Base-by-base conservation (phyloP, 2,329 filamentous ascomycete genomes). In the Scedosporium dehoogii region DNA sequence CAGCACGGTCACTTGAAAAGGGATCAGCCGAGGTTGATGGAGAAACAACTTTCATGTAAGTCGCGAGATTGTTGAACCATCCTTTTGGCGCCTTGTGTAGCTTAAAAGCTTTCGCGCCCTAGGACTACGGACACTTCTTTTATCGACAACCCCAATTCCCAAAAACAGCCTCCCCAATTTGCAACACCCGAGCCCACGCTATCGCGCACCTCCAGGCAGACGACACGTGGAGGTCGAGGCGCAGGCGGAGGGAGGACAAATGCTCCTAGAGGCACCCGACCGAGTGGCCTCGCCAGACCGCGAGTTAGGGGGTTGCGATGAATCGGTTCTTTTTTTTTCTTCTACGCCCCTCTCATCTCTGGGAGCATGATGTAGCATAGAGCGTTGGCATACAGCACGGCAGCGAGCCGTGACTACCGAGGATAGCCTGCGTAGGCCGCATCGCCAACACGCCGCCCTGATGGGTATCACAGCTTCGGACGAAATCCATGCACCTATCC, bases 41-140 rank as follows among this genome's bases (percentile, higher is more conserved):
- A 16, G 92, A 97, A 68, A 89, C 89, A 60, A 96, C 92, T 0
- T 96, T 96, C 70, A 84, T 97, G 87, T 90, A 76, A 74, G 84
- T 75, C 4, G 33, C 38, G 27, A 23, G n/a, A 61, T 29, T 44
- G 48, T 33, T 90, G 76, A 75, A 83, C 75, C 4, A 23, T 38
- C 25, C 25, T 38, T 9, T 60, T 53, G 62, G 68, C 55, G 57
- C 62, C 64, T 65, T 58, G 65, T 69, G 67, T 64, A 70, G 46
- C 29, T 55, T 41, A 58, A 58, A 64, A 62, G 9, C 2, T 33
- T 65, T 66, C 48, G 53, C 57, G 23, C 10, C 62, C 4, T 67
- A 93, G 90, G 81, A 96, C 92, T 25, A 96, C 91, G 10, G 92
- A 96, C 71, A 96, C 89, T 5, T 91, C 90, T 1, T 97, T 96